Percentiles rank a stretch among this genome's conserved stretches.
Conservation (phyloP, 495 filamentous ascomycete species). For the Acidomyces sp. region DNA sequence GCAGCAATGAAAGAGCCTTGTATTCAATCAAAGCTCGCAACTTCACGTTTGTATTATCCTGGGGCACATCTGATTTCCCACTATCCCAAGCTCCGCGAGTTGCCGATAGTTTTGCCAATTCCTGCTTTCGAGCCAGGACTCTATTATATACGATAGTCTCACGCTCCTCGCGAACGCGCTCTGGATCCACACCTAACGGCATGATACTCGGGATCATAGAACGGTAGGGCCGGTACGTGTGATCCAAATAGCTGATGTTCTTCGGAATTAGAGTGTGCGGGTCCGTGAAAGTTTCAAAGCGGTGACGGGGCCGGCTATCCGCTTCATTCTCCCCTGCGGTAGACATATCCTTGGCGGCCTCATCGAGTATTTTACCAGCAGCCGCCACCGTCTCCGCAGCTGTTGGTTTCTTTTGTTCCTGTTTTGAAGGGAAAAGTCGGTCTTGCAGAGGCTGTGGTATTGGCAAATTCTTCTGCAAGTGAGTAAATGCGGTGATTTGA, state of each 20-base stretch:
- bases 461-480: conserved; percentile 64
- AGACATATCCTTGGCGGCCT: conserved; percentile 35
- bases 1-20: conserved; percentile 68
- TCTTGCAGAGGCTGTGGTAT: conserved; percentile 63
- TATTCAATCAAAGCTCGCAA: conserved; percentile 84
- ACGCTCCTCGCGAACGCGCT: conserved; percentile 67
- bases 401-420: conserved; percentile 45
- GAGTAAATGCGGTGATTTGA: conserved; percentile 73
- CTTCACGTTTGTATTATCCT: conserved; percentile 71
- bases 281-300: conserved; percentile 51
- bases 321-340: conserved; percentile 11
- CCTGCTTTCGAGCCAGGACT: conserved; percentile 65
- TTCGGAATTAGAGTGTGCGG: conserved; percentile 46
- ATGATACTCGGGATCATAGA: conserved; percentile 73
- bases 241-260: conserved; percentile 65
- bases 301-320: conserved; percentile 29
- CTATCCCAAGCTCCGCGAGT: conserved; percentile 78
- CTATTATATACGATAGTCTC: conserved; percentile 82
- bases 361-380: conserved; percentile 41
- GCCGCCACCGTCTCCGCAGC: conserved; percentile 43
- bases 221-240: conserved; percentile 56
- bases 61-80: conserved; percentile 51
- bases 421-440: conserved; percentile 59
- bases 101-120: conserved; percentile 67
- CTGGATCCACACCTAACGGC: conserved; percentile 73